Conservation (phyloP, 1,284 basidiomycete species). For the Papiliotrema flavescens region DNA sequence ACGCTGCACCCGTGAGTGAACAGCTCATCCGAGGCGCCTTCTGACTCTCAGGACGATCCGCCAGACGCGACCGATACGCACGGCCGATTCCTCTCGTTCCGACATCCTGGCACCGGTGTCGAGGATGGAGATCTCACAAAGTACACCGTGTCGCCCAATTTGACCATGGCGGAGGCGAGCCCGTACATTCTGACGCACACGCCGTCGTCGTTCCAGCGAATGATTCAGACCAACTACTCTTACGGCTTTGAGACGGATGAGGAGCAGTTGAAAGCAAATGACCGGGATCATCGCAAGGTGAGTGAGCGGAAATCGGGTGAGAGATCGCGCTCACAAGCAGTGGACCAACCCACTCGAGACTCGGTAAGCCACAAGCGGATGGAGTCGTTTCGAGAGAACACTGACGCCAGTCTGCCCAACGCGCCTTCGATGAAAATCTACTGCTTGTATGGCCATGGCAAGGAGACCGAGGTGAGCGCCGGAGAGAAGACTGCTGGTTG, state of each 20-base stretch:
- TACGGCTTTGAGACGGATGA: constrained; percentile 83
- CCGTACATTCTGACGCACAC: constrained; percentile 82
- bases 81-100: constrained; percentile 79
- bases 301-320: not conserved
- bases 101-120: constrained; percentile 45
- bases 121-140: constrained; percentile 42
- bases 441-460: constrained; percentile 93
- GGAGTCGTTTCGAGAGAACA: not conserved
- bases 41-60: constrained; percentile 70
- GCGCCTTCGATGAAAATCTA: constrained; percentile 92
- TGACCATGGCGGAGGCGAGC: constrained; percentile 74
- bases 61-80: constrained; percentile 63
- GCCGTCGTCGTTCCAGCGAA: constrained; percentile 78
- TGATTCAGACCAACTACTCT: constrained; percentile 89
- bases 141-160: constrained; percentile 56
- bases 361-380: constrained; percentile 52
- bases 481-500: not conserved
- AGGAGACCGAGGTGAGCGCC: constrained; percentile 81
- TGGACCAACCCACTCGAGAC: constrained; percentile 97
- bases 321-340: constrained; percentile 49
- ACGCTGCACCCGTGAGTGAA: constrained; percentile 36
- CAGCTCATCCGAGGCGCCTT: not conserved
- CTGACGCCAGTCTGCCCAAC: constrained; percentile 64
- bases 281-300: constrained; percentile 57
- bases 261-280: constrained; percentile 61